Conservation (phyloP, 116 monocot genomes). For the Cymodocea nodosa region DNA sequence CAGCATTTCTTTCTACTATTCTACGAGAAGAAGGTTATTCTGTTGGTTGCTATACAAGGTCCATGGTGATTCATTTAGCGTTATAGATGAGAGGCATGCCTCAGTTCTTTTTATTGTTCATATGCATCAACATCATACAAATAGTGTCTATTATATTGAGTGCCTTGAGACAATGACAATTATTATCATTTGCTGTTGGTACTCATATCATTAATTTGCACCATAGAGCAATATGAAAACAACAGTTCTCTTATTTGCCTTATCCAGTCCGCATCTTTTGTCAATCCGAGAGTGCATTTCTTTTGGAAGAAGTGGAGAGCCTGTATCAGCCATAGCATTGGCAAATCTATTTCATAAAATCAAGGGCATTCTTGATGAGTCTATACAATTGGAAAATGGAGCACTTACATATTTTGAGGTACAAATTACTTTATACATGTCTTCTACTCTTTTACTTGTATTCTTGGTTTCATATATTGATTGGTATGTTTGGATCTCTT, state of each 20-base stretch:
- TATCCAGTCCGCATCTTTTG: slow-evolving; percentile 78
- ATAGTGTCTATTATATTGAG: no score
- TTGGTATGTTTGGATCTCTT: no score
- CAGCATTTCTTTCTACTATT: slow-evolving; percentile 82
- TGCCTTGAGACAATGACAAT: no score
- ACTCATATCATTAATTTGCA: no score
- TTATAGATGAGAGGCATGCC: no score
- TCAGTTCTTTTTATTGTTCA: no score
- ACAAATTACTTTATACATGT: neutral
- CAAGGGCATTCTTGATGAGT: slow-evolving; percentile 50
- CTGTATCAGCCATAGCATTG: slow-evolving; percentile 47
- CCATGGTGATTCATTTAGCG: neutral
- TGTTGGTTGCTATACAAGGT: slow-evolving; percentile 97
- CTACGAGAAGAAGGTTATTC: slow-evolving; percentile 64
- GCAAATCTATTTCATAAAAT: slow-evolving; percentile 33
- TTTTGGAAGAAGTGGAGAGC: slow-evolving; percentile 49
- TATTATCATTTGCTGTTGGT: no score
- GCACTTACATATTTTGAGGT: slow-evolving; percentile 91
- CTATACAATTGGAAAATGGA: slow-evolving; percentile 68
- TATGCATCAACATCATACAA: no score
- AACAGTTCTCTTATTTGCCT: neutral
- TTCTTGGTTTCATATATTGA: no score
- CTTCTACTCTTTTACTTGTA: no score
- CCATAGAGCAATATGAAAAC: no score
- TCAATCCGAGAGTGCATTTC: slow-evolving; percentile 87